Evolutionary conservation across 2,329 filamentous ascomycete genomes (phyloP), one percentile per base, ranked within the genome.

Genomic region (Alternaria solani): DNA sequence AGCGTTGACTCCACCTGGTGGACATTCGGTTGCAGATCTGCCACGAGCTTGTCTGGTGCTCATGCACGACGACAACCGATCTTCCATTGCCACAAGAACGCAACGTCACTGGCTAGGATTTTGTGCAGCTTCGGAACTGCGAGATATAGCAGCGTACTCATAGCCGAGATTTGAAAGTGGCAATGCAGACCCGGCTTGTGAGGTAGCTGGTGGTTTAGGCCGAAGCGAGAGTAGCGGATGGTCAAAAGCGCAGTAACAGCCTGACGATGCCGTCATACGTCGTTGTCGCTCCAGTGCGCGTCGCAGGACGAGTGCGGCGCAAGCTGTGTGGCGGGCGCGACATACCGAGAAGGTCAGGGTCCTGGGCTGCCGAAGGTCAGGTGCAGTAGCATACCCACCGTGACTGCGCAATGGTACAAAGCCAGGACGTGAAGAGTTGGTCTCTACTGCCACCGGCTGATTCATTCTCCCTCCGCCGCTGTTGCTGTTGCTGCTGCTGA

Each of bases 321-420:
- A 51, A 54, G 65, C 54, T 70, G 70, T 67, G 69, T 74, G 68
- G 72, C 68, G 54, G 49, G 57, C 55, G 59, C 63, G 41, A 61
- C 57, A 57, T 63, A 61, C 59, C 58, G 63, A 48, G 54, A 61
- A 60, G 65, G 66, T 65, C 64, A 70, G 71, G 73, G 67, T 57
- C 55, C 65, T 59, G 49, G 63, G 47, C 30, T 32, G 52, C 18
- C 32, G 53, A 65, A 57, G 72, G 74, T 77, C 74, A 77, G 67
- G 71, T 76, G 74, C 67, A 62, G 52, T 46, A 51, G 25, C 49
- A 63, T 65, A 63, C 55, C 63, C 64, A 61, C 61, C 47, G 55
- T 39, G 56, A 64, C 64, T 67, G 63, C 63, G 63, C 55, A 63
- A 70, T 63, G 41, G 56, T 65, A 71, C 71, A 64, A 42, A 20